Evolutionary conservation across 805 yeast genomes (phyloP).

Genomic region (Lipomyces yamadae): DNA sequence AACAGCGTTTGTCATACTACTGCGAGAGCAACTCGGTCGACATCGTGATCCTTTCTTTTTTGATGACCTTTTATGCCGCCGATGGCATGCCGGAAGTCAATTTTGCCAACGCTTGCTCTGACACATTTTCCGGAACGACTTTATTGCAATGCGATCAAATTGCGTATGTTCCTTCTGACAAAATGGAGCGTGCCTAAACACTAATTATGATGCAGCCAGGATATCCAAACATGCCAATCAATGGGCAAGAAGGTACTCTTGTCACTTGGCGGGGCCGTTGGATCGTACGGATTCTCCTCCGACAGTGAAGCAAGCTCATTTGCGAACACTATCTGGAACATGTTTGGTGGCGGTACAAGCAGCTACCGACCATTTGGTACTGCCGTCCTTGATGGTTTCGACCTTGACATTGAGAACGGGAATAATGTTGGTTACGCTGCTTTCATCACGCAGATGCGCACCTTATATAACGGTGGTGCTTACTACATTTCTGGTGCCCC

Average conservation of each 20-base stretch:
- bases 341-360: slow-evolving; percentile 52
- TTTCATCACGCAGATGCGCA: slow-evolving; percentile 47
- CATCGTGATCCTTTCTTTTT: slow-evolving; percentile 67
- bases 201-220: slow-evolving; percentile 44
- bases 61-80: slow-evolving; percentile 58
- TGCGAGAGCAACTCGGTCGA: slow-evolving; percentile 71
- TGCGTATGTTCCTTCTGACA: slow-evolving; percentile 43
- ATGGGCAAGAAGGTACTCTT: slow-evolving; percentile 72
- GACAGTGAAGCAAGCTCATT: slow-evolving; percentile 56
- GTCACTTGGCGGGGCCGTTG: slow-evolving; percentile 64
- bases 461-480: slow-evolving; percentile 48
- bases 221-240: slow-evolving; percentile 72
- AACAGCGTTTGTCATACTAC: slow-evolving; percentile 55
- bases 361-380: slow-evolving; percentile 54
- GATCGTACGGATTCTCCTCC: slow-evolving; percentile 55
- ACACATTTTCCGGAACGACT: slow-evolving; percentile 46
- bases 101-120: slow-evolving; percentile 60
- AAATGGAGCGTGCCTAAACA: background rate
- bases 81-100: slow-evolving; percentile 51
- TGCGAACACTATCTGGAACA: slow-evolving; percentile 52
- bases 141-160: slow-evolving; percentile 53
- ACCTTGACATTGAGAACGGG: slow-evolving; percentile 62
- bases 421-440: slow-evolving; percentile 58
- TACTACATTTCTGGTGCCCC: slow-evolving; percentile 70
- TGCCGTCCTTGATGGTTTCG: slow-evolving; percentile 70